Evolutionary conservation across 148 eudicot genomes (phyloP).

Genomic region (Polygonum maritimum): DNA sequence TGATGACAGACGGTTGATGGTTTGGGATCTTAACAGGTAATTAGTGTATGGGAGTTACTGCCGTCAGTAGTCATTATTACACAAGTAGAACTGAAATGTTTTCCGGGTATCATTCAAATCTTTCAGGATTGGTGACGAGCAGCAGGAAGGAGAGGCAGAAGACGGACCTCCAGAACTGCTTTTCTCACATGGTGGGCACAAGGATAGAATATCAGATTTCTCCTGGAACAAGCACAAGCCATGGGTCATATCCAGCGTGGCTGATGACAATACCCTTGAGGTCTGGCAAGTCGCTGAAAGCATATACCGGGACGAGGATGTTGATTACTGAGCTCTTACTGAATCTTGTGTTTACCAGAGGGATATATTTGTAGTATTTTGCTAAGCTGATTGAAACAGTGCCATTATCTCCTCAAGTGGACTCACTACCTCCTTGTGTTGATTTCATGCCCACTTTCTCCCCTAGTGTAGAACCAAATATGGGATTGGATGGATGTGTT

Average conservation of each 20-base stretch:
- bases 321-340: neutral
- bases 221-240: conserved; percentile 91
- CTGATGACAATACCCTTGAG: conserved; percentile 79
- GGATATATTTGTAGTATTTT: neutral
- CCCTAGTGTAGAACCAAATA: too few species aligned
- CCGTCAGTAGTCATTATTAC: neutral
- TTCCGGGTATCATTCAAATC: neutral
- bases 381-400: neutral
- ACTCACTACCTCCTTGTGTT: too few species aligned
- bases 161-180: conserved; percentile 96
- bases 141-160: conserved; percentile 90
- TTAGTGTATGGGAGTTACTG: neutral
- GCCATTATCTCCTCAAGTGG: neutral
- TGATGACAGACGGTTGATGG: conserved; percentile 93
- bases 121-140: conserved; percentile 92
- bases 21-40: conserved; percentile 98
- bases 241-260: conserved; percentile 88
- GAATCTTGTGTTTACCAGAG: neutral
- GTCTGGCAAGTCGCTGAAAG: conserved; percentile 89
- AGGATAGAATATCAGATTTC: conserved; percentile 92
- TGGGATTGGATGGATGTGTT: too few species aligned
- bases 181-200: conserved; percentile 96
- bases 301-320: conserved; percentile 66
- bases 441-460: too few species aligned
- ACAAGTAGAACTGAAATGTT: neutral